Evolutionary conservation across 1,284 basidiomycete genomes (phyloP), one percentile per base, ranked within the genome.

Genomic region (Pisolithus thermaeus): DNA sequence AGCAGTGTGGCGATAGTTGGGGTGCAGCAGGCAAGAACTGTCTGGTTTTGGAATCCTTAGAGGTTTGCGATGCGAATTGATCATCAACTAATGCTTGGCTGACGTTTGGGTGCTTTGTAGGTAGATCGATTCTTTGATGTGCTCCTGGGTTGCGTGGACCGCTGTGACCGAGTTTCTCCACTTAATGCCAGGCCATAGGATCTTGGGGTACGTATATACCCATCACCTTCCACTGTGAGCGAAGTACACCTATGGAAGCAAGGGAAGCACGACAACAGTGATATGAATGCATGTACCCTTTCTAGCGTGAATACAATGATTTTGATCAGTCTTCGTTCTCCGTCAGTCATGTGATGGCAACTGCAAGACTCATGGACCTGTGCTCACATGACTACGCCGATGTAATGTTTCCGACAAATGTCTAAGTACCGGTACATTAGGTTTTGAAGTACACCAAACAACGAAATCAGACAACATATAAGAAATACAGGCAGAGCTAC

Each of bases 11-110:
- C 57, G 76, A 80, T 55, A 73, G 74, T 0, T 90, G 87, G 86
- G 85, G 86, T 2, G 63, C 70, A 12, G 69, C 67, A 28, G 86
- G 87, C 3, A 86, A 80, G 63, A 92, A 92, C 56, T 90, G 87
- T 53, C 58, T 81, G 1, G 83, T 91, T 14, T 75, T 83, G 8
- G 76, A 85, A 60, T 70, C 74, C 7, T 65, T 91, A 12, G 72
- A 91, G 64, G 89, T 90, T 54, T 61, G 78, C 67, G 18, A 20
- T 20, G 18, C 18, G 20, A 16, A 14, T 20, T 36, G 8, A 28
- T 14, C 22, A 36, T 43, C 0, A 2, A 14, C n/a, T 5, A 12
- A 36, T 16, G 4, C 22, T n/a, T 44, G 36, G 2, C 30, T 48
- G 4, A 50, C 43, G 4, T 47, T 42, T 51, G 18, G 42, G 14